These are phyloP conservation scores for Scenedesmus sp. DNA, from an alignment of 163 green algal genomes.

Conservation along the genomic window DNA sequence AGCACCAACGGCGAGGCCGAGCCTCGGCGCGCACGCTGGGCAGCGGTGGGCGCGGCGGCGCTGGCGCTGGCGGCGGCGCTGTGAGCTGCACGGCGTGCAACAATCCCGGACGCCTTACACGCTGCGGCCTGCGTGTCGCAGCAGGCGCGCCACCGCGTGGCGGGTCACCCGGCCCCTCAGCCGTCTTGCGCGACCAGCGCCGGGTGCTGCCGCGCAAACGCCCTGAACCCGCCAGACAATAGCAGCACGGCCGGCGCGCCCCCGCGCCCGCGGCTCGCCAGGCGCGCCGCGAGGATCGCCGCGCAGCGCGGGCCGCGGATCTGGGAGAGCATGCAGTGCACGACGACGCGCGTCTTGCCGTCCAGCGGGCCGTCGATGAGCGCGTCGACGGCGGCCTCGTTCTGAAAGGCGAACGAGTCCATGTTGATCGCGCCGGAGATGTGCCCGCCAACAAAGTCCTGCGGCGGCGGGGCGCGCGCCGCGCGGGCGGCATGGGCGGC, in stretches of 20 bases:
- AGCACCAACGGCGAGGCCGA: no score
- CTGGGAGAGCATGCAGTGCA: conserved; percentile 57
- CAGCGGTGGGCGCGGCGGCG: no score
- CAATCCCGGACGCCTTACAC: no score
- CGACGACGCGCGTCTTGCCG: conserved; percentile 43
- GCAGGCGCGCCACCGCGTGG: no score
- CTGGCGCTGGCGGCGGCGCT: no score
- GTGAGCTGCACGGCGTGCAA: no score
- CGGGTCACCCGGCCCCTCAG: no score
- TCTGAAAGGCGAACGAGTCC: conserved; percentile 22
- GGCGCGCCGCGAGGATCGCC: conserved; percentile 11
- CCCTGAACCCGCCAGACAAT: conserved; percentile 27
- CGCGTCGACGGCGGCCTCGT: conserved; percentile 34
- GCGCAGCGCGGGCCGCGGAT: conserved; percentile 41
- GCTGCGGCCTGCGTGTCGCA: no score
- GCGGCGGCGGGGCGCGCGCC: neutral
- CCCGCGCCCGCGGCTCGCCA: conserved; percentile 26
- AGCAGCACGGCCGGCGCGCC: conserved; percentile 30
- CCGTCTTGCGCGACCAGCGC: no score
- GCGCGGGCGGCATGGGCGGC: neutral
- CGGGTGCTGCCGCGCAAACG: conserved; percentile 19
- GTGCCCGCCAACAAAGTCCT: conserved; percentile 50
- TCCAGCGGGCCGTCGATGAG: conserved; percentile 46
- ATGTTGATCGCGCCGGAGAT: conserved; percentile 48
- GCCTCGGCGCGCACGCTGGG: no score